These are phyloP conservation scores for Diplogelasinospora grovesii DNA, from an alignment of 495 filamentous ascomycete species.

Conservation along the genomic window DNA sequence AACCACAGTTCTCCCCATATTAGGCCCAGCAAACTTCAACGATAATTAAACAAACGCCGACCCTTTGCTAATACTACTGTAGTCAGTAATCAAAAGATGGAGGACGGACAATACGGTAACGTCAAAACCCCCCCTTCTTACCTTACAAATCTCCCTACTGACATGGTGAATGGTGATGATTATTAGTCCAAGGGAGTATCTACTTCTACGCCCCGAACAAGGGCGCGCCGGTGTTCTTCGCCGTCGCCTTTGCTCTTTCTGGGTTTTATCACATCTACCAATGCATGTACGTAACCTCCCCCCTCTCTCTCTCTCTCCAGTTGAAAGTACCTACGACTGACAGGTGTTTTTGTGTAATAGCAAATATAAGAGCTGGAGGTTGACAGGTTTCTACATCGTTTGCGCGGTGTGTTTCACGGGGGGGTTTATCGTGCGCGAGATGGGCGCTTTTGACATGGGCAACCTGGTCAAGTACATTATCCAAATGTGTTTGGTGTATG, in stretches of 20 bases:
- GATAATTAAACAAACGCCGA: no score
- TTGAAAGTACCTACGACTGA: no score
- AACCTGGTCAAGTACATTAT: conserved; percentile 53
- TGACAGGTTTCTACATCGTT: conserved; percentile 32
- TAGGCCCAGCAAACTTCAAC: no score
- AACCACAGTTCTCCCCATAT: no score
- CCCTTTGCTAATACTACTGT: no score
- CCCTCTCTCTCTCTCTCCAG: neutral
- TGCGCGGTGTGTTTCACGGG: conserved; percentile 41
- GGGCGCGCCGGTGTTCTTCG: conserved; percentile 61
- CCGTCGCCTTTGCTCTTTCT: conserved; percentile 55
- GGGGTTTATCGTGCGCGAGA: conserved; percentile 53
- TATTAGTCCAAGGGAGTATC: conserved; percentile 43
- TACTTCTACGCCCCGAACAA: conserved; percentile 74
- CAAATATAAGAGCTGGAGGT: conserved; percentile 44
- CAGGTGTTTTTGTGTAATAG: conserved; percentile 41
- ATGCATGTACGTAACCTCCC: conserved; percentile 44
- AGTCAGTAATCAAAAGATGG: no score
- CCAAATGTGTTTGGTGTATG: conserved; percentile 54
- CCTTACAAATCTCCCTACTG: neutral
- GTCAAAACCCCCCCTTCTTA: neutral
- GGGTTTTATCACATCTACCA: conserved; percentile 55
- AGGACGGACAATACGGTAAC: conserved; percentile 11
- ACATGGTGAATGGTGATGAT: neutral
- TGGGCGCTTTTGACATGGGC: conserved; percentile 53